Evolutionary conservation across 345 rosid genomes (phyloP).

Genomic region (Rhodamnia argentea): DNA sequence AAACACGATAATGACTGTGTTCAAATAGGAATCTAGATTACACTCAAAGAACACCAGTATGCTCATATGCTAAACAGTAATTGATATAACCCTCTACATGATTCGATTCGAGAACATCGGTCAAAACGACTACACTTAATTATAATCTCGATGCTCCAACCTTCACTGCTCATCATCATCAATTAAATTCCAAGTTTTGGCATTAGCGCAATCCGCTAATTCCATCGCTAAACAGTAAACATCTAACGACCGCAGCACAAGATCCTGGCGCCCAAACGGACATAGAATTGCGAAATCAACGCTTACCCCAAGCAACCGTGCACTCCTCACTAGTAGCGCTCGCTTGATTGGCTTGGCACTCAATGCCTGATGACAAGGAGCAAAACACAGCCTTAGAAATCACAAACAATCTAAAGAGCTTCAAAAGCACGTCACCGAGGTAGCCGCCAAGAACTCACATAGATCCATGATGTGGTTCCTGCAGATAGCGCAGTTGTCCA

Average conservation of each 20-base stretch:
- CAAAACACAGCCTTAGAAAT: background rate
- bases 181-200: background rate
- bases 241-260: no score
- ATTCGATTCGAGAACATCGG: background rate
- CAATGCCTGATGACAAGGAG: constrained; percentile 47
- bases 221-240: background rate
- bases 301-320: constrained; percentile 93
- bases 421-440: background rate
- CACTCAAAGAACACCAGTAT: background rate
- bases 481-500: constrained; percentile 93
- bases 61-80: background rate
- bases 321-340: constrained; percentile 93
- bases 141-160: background rate
- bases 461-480: constrained; percentile 95
- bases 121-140: background rate
- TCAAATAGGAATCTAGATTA: background rate
- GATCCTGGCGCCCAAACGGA: no score
- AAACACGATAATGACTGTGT: background rate
- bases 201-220: background rate
- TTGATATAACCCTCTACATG: background rate
- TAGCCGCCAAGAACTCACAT: constrained; percentile 20
- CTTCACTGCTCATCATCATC: background rate
- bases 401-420: background rate
- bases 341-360: constrained; percentile 92
- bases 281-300: background rate